Evolutionary conservation across 371 early-diverging fungal species (phyloP).

Genomic region (Caulochytrium protostelioides): DNA sequence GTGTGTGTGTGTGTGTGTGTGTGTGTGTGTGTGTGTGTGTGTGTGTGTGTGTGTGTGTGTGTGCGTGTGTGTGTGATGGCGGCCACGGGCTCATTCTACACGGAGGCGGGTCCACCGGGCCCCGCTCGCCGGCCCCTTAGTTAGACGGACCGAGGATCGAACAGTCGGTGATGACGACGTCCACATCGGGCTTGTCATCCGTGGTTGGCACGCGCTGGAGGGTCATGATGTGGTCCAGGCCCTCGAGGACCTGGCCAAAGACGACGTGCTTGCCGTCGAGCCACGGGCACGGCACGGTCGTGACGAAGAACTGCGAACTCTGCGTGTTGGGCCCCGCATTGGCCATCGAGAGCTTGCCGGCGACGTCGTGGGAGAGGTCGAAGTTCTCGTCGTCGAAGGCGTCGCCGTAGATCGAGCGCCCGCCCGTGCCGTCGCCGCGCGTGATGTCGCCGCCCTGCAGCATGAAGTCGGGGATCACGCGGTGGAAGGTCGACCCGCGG

Average conservation of each 20-base stretch:
- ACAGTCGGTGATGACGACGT: constrained; percentile 26
- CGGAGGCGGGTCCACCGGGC: no score
- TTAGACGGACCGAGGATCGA: no score
- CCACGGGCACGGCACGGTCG: constrained; percentile 45
- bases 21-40: no score
- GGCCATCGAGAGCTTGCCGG: constrained; percentile 79
- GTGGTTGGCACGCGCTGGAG: constrained; percentile 13
- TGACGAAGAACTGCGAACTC: constrained; percentile 95
- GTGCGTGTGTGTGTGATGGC: no score
- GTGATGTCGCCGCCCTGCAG: constrained; percentile 6
- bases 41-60: no score
- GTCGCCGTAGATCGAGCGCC: constrained; percentile 77
- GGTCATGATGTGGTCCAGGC: constrained; percentile 42
- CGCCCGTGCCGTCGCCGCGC: constrained; percentile 95
- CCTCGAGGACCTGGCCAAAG: constrained; percentile 66
- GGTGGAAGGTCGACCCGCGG: constrained; percentile 25
- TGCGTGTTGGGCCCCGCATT: constrained; percentile 90
- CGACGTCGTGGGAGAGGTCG: constrained; percentile 52
- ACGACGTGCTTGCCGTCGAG: constrained; percentile 74
- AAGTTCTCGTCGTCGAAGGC: constrained; percentile 94
- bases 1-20: no score
- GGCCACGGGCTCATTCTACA: no score
- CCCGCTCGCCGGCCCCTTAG: no score
- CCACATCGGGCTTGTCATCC: constrained; percentile 36
- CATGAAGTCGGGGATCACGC: constrained; percentile 24